Base-by-base conservation (phyloP, 371 early-diverging fungal species). In the Lichtheimia ramosa region DNA sequence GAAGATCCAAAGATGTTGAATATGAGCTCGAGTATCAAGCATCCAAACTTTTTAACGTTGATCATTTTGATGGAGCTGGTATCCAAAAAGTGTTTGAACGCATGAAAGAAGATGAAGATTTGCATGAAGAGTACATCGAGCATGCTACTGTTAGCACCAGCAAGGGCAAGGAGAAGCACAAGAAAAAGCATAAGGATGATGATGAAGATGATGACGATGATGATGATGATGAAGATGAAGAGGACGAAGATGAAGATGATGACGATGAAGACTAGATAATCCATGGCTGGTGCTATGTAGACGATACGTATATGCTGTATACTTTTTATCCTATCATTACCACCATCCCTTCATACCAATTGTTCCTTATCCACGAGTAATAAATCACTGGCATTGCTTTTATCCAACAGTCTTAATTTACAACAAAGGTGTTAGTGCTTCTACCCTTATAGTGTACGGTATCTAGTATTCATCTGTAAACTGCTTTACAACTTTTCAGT, bases 401-500 rank as follows among this genome's bases (percentile, higher is more conserved):
- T 34, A 10, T 10, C 10, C 34, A 4, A 34, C 0, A 0, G 2
- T 34, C 5, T 34, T 34, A 40, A 8, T 43, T 51, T 51, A 13
- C 25, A 51, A 51, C 14, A 23, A 40, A 53, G 39, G 54, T 16
- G 16, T 42, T 2, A 18, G 42, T 20, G 40, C 4, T 53, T 34
- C 34, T 34, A 34, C 34, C 34, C 10, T 34, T 34, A 8, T 34
- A 34, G 10, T 54, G 42, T 41, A 54, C 56, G 23, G 43, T 27
- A 43, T 24, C 56, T 56, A n/a, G 2, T 23, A 4, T 46, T 4
- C 18, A 18, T 5, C 2, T 18, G n/a, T 2, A 18, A n/a, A 18
- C 18, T 21, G 21, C 21, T 56, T 51, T 64, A 64, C 63, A 92
- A 48, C 83, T 97, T 97, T 79, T 96, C 88, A 48, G 92, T 94